Base-by-base conservation (phyloP, 2,329 filamentous ascomycete species). In the Domatiomyces catenatus region DNA sequence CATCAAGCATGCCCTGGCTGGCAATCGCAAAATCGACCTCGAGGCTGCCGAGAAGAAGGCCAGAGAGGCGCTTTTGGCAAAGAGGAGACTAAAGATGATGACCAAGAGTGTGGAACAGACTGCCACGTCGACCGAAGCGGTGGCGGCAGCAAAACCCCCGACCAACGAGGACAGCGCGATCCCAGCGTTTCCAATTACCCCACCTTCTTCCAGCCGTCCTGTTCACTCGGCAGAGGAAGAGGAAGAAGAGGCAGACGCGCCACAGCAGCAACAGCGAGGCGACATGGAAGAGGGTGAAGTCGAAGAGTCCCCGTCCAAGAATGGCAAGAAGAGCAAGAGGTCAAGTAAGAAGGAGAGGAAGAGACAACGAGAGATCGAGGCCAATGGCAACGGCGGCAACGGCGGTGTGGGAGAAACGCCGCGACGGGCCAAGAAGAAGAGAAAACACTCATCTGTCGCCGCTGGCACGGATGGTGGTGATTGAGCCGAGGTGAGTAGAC, bases 1-100 rank as follows among this genome's bases (percentile, higher is more conserved):
- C 53, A 81, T 98, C 60, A 86, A 83, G 63, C 79, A 86, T 53
- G 86, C 85, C 49, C 69, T 96, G 61, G 62, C 68, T 50, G 69
- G 69, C 36, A 73, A 78, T 62, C 66, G 75, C 36, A 72, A 73
- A 60, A 66, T 71, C 56, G 72, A 77, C 52, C 55, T 72, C 7
- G 66, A 74, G 59, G 66, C 68, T 50, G 72, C 73, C 46, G 69
- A 75, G 57, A 64, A 68, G 56, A 63, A 72, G 59, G 69, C 72
- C 8, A 73, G 72, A 57, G 71, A 76, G 55, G 71, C 69, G 52
- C 71, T 72, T 8, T 67, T 67, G 36, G 71, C 74, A 12, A 67
- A 73, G 50, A 62, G 71, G 28, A 75, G 70, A 54, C 47, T 59
- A 18, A 57, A 50, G 44, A 39, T n/a, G 19, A 32, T 56, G 7